Evolutionary conservation across 352 stramenopile species (phyloP), one percentile per base, ranked within the genome.

Genomic region (Phytophthora niederhauseri): DNA sequence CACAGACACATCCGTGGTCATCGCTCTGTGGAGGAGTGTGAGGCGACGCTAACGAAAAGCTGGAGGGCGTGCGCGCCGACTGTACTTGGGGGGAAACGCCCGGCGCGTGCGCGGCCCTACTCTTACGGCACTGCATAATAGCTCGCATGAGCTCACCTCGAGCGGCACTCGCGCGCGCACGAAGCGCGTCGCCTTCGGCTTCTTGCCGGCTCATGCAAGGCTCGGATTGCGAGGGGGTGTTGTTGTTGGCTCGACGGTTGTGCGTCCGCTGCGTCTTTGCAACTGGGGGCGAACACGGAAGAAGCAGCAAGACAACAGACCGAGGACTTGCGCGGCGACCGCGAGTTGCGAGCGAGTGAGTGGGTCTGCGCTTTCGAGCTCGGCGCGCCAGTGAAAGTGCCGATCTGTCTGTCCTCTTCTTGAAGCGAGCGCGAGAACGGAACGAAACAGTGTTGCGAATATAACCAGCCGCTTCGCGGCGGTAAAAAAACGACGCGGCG

Each of bases 121-220:
- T 38, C 19, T 64, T 57, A 26, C n/a, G 19, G 28, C 30, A n/a
- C 54, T 26, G 34, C 22, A 61, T 14, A n/a, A 61, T 14, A n/a
- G 61, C 20, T 58, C 28, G 26, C 46, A 45, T 36, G 31, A 55
- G 45, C 64, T 66, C 59, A 73, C 69, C 69, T 73, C n/a, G 38
- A 56, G 53, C 56, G 53, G 49, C 46, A 20, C 31, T 26, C 20
- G 55, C 55, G 22, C 22, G 54, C 34, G 55, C 55, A 22, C 22
- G 54, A 6, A 20, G 24, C 4, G 6, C 28, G 28, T 56, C 26
- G 22, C 36, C 45, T 14, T 57, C 43, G 24, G 20, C 34, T 19
- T 61, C 41, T 46, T 64, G 48, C n/a, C 31, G 56, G 24, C 54
- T 50, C 60, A 73, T 70, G 20, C 34, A 43, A 17, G 34, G 12